Conservation (phyloP, 2,329 filamentous ascomycete genomes). For the Onygenales sp. region DNA sequence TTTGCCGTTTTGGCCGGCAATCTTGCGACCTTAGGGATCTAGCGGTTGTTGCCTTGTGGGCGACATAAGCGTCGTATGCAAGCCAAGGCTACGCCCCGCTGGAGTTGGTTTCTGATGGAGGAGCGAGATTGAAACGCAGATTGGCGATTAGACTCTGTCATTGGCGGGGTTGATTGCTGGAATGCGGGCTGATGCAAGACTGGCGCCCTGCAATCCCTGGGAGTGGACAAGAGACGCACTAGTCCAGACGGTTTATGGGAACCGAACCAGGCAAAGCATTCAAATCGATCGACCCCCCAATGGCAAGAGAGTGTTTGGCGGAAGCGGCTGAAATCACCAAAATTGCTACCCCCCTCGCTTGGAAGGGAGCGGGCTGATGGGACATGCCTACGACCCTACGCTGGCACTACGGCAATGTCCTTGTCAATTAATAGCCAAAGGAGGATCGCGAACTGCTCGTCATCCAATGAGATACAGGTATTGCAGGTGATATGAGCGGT, state of each 20-base stretch:
- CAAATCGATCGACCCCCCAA: background rate
- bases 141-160: background rate
- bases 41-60: slow-evolving; percentile 1
- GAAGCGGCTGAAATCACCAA: no score
- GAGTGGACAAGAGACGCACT: background rate
- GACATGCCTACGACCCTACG: no score
- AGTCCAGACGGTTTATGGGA: background rate
- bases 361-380: no score
- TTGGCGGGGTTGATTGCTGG: background rate
- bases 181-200: background rate
- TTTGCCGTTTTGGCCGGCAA: background rate
- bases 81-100: slow-evolving; percentile 1
- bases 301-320: background rate
- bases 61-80: slow-evolving; percentile 1
- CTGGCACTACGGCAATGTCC: no score
- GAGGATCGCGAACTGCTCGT: no score
- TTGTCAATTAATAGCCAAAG: no score
- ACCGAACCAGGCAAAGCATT: background rate
- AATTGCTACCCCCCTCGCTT: no score
- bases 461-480: no score
- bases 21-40: background rate
- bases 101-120: background rate
- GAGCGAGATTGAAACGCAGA: background rate
- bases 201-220: background rate
- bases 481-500: no score